Conservation (phyloP, 2,329 filamentous ascomycete species). For the Botrytis aclada region DNA sequence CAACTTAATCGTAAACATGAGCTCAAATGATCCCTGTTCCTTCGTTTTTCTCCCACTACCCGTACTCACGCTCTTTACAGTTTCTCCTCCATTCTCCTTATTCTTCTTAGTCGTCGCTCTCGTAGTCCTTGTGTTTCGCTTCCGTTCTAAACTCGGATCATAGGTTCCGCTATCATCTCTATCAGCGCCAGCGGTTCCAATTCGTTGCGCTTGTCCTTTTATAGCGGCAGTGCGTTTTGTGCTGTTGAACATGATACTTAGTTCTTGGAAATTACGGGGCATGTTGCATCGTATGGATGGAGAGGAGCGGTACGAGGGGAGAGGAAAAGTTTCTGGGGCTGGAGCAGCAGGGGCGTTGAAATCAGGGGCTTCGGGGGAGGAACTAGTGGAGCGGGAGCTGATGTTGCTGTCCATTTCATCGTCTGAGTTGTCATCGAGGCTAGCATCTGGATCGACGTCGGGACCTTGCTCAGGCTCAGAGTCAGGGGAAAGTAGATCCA, state of each 20-base stretch:
- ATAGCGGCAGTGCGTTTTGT: slow-evolving; percentile 23
- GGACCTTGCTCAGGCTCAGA: background rate
- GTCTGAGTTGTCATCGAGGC: background rate
- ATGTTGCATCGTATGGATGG: slow-evolving; percentile 12
- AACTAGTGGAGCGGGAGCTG: slow-evolving; percentile 23
- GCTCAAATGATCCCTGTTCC: slow-evolving; percentile 10
- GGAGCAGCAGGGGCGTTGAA: slow-evolving; percentile 28
- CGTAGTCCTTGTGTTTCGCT: background rate
- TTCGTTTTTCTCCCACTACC: slow-evolving; percentile 15
- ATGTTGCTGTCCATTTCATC: background rate
- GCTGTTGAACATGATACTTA: slow-evolving; percentile 25
- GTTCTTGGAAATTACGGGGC: slow-evolving; percentile 9
- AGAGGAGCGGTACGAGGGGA: slow-evolving; percentile 27
- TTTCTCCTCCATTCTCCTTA: background rate
- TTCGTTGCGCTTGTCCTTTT: slow-evolving; percentile 20
- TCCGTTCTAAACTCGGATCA: slow-evolving; percentile 26
- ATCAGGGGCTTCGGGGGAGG: slow-evolving; percentile 27
- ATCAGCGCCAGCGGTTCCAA: slow-evolving; percentile 27
- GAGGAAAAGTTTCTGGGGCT: slow-evolving; percentile 23
- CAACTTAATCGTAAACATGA: slow-evolving; percentile 23
- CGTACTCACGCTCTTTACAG: background rate
- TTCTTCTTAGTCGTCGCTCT: slow-evolving; percentile 1
- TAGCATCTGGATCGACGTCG: background rate
- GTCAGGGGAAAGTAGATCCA: background rate
- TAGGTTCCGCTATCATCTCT: slow-evolving; percentile 34